These are phyloP conservation scores for Ophiostoma himal-ulmi DNA, from an alignment of 2,329 filamentous ascomycete genomes.

Conservation along the genomic window DNA sequence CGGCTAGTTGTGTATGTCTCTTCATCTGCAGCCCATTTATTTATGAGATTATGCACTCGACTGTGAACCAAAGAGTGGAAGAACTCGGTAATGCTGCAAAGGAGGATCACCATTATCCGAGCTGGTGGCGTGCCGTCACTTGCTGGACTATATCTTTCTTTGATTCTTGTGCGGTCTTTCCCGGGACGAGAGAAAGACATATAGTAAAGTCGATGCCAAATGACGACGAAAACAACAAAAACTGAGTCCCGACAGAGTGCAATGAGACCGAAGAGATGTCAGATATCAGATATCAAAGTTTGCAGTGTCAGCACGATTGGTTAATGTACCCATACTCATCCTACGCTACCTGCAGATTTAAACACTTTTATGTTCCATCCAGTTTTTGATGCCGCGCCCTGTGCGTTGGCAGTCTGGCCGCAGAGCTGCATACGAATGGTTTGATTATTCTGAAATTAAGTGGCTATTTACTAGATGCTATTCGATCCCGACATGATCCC, in stretches of 20 bases:
- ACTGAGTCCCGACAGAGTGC: not conserved
- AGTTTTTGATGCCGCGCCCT: not conserved
- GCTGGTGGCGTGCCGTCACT: not conserved
- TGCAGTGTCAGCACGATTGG: not conserved
- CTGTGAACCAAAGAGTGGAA: not conserved
- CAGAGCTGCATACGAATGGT: not conserved
- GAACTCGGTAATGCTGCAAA: not conserved
- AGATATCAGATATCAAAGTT: not conserved
- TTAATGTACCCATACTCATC: not conserved
- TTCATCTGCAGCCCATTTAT: not conserved
- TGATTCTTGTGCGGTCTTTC: not conserved
- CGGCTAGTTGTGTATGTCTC: not conserved
- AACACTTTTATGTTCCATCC: not conserved
- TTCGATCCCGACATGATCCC: not conserved
- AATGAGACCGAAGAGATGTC: not conserved
- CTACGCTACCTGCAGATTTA: not conserved
- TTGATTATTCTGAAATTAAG: not conserved
- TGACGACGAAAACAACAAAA: not conserved
- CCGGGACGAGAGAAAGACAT: not conserved
- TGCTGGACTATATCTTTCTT: not conserved
- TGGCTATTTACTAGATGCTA: not conserved
- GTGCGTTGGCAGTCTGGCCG: constrained; percentile 3
- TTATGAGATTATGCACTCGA: not conserved
- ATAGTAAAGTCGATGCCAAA: not conserved
- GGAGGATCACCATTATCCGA: not conserved